These are phyloP conservation scores for Saturnispora galanensis DNA, from an alignment of 805 yeast genomes.

Conservation along the genomic window DNA sequence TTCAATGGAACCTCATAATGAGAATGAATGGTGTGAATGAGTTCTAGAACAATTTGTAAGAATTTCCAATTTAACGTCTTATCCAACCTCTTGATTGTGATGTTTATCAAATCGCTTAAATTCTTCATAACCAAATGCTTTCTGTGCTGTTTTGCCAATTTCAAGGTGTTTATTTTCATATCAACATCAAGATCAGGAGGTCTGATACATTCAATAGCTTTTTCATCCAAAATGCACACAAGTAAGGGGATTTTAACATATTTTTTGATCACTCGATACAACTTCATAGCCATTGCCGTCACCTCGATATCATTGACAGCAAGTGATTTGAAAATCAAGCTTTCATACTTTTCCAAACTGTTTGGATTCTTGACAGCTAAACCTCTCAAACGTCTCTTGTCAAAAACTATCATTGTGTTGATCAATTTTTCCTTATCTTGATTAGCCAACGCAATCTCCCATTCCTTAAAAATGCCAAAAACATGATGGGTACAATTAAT, in stretches of 20 bases:
- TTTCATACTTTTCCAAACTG: constrained; percentile 38
- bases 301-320: constrained; percentile 47
- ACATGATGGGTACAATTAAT: constrained; percentile 44
- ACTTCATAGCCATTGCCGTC: constrained; percentile 41
- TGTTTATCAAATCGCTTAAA: constrained; percentile 34
- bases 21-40: constrained; percentile 44
- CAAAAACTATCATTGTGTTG: constrained; percentile 53
- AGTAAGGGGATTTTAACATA: constrained; percentile 38
- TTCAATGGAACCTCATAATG: constrained; percentile 40
- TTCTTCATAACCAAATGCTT: constrained; percentile 33
- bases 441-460: constrained; percentile 35
- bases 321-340: constrained; percentile 44
- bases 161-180: constrained; percentile 45
- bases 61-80: constrained; percentile 45
- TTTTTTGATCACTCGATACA: constrained; percentile 34
- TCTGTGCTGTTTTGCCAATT: constrained; percentile 53
- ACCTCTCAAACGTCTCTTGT: constrained; percentile 45
- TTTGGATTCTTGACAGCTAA: constrained; percentile 49
- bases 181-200: constrained; percentile 53
- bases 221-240: constrained; percentile 43
- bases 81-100: constrained; percentile 22
- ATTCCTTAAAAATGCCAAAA: constrained; percentile 36
- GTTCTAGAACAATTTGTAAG: constrained; percentile 36
- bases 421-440: constrained; percentile 48
- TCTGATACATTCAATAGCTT: constrained; percentile 35